A percentile compares a stretch with the other conserved stretches of the same genome.
Evolutionary conservation across 345 rosid genomes (phyloP).

Genomic region (Citrus australasica): DNA sequence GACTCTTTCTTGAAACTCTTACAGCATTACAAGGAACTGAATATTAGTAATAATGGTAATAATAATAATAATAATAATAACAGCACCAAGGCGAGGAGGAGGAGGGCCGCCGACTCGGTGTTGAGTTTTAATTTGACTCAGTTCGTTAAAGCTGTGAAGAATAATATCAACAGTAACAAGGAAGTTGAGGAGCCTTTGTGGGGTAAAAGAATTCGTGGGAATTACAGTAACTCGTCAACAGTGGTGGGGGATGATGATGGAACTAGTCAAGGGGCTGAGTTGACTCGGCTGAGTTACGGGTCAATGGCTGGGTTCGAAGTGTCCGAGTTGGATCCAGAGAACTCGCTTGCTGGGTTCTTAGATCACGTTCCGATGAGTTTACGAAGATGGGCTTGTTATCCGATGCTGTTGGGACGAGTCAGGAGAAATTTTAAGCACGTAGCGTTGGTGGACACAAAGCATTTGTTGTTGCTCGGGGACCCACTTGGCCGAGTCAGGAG

Average conservation of each 20-base stretch:
- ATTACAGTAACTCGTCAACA: constrained; percentile 7
- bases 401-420: constrained; percentile 83
- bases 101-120: constrained; percentile 14
- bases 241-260: constrained; percentile 1
- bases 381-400: constrained; percentile 86
- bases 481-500: constrained; percentile 64
- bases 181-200: constrained; percentile 58
- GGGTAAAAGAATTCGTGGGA: constrained; percentile 63
- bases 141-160: constrained; percentile 41
- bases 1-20: constrained; percentile 62
- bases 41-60: no score
- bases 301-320: constrained; percentile 78
- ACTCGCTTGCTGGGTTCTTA: constrained; percentile 76
- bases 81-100: constrained; percentile 12
- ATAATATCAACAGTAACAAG: background rate
- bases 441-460: constrained; percentile 56
- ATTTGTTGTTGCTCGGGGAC: constrained; percentile 51
- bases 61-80: background rate
- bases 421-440: constrained; percentile 75
- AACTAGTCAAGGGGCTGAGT: constrained; percentile 14
- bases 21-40: constrained; percentile 14
- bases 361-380: constrained; percentile 66
- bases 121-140: constrained; percentile 42
- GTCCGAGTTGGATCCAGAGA: constrained; percentile 83
- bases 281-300: constrained; percentile 60